A percentile compares a stretch with the other conserved stretches of the same genome.
These are phyloP conservation scores for Zalaria obscura DNA, from an alignment of 2,329 filamentous ascomycete genomes.

Conservation along the genomic window DNA sequence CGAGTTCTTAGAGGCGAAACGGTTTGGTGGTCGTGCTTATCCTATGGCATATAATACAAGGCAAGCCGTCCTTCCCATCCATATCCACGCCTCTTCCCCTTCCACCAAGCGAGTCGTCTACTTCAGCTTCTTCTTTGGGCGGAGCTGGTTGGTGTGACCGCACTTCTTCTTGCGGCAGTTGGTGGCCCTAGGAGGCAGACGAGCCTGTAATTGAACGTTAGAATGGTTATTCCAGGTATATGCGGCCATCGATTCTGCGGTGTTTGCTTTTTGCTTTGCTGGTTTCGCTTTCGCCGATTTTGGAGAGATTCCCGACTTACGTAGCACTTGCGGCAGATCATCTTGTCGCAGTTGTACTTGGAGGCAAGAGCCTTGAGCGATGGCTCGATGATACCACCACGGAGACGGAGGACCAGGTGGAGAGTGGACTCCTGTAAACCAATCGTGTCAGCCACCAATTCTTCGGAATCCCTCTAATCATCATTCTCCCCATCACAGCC, in stretches of 20 bases:
- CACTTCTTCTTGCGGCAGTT: constrained; percentile 99
- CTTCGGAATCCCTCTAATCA: not conserved
- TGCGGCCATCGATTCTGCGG: too few species aligned
- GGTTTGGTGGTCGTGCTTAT: too few species aligned
- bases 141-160: constrained; percentile 99
- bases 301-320: constrained; percentile 36
- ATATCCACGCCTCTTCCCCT: not conserved
- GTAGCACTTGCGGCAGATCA: constrained; percentile 99
- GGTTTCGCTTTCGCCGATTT: constrained; percentile 12
- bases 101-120: constrained; percentile 39
- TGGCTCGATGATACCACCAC: constrained; percentile 98
- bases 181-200: constrained; percentile 94
- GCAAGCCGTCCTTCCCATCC: too few species aligned
- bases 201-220: constrained; percentile 41
- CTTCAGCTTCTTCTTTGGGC: constrained; percentile 99
- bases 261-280: too few species aligned
- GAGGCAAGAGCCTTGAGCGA: constrained; percentile 95
- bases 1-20: too few species aligned
- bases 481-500: not conserved
- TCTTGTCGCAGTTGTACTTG: constrained; percentile 99
- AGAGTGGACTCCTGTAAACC: constrained; percentile 76
- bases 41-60: too few species aligned
- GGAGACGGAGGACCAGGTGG: constrained; percentile 94
- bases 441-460: constrained; percentile 7
- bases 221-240: too few species aligned